phyloP scores from a whole-genome alignment of 106 monocot species.

The Allium cepa region DNA sequence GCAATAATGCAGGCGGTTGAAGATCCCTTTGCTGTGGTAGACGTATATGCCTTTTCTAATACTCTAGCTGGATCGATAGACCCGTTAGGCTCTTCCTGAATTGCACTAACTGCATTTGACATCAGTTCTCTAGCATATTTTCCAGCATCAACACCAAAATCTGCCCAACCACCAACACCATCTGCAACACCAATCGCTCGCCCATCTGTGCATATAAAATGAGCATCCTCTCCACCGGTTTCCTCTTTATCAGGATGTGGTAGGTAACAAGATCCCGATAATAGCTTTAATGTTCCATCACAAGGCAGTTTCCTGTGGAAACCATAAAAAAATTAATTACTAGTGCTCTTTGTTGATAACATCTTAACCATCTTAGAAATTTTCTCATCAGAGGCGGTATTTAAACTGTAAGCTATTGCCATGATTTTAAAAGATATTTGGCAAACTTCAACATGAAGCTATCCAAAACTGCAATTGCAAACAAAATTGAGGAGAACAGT shows the following conservation, averaged over 20 bases:
- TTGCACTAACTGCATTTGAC: slow-evolving; percentile 69
- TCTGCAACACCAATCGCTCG: slow-evolving; percentile 92
- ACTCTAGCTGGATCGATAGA: slow-evolving; percentile 82
- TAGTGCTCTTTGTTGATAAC: too few relatives aligned
- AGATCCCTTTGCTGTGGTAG: slow-evolving; percentile 87
- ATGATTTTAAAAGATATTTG: too few relatives aligned
- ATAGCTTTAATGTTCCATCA: slow-evolving; percentile 57
- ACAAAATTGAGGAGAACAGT: too few relatives aligned
- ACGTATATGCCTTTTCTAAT: slow-evolving; percentile 77
- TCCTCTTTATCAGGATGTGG: slow-evolving; percentile 95
- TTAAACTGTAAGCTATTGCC: not conserved
- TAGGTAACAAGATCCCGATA: slow-evolving; percentile 87
- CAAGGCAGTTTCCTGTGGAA: slow-evolving; percentile 38
- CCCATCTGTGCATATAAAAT: slow-evolving; percentile 80
- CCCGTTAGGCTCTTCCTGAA: slow-evolving; percentile 81
- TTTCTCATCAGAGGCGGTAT: not conserved
- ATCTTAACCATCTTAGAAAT: not conserved
- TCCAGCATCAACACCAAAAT: slow-evolving; percentile 83
- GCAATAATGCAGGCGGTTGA: slow-evolving; percentile 97
- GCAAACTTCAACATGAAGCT: too few relatives aligned
- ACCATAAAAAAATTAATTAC: not conserved
- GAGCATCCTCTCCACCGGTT: slow-evolving; percentile 96
- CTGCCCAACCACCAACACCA: slow-evolving; percentile 99
- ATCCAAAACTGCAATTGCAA: too few relatives aligned
- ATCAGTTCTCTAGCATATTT: slow-evolving; percentile 90